Evolutionary conservation across 352 stramenopile species (phyloP).

Genomic region (Pythium aphanidermatum): DNA sequence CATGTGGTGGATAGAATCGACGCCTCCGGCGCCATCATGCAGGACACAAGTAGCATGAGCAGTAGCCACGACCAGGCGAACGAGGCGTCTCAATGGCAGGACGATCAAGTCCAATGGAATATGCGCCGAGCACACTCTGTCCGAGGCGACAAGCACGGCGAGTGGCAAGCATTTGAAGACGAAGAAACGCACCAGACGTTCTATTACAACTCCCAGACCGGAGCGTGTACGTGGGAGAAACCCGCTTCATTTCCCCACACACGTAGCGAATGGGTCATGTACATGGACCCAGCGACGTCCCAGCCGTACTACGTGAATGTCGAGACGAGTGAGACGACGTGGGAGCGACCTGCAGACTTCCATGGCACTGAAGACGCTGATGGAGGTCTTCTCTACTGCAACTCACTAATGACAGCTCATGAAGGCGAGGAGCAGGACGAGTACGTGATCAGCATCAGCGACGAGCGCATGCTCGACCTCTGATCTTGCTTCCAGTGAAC

Average conservation of each 20-base stretch:
- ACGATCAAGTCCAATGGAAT: conserved; percentile 9
- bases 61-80: neutral
- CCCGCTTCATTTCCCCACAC: conserved; percentile 14
- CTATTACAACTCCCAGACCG: conserved; percentile 62
- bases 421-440: conserved; percentile 25
- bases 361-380: no score
- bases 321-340: conserved; percentile 37
- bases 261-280: conserved; percentile 30
- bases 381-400: no score
- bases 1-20: conserved; percentile 2
- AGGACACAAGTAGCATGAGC: no score
- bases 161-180: conserved; percentile 62
- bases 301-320: conserved; percentile 53
- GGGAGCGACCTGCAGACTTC: conserved; percentile 36
- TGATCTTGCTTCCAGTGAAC: no score
- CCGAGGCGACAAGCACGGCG: conserved; percentile 17
- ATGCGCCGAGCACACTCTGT: conserved; percentile 21
- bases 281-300: conserved; percentile 35
- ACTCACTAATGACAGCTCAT: neutral
- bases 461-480: no score
- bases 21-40: no score
- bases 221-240: conserved; percentile 52
- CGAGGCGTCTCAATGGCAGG: neutral
- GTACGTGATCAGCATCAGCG: conserved; percentile 27
- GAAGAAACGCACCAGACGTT: conserved; percentile 42